phyloP scores from a whole-genome alignment of 176 grass and related monocot species.

The Lolium multiflorum region DNA sequence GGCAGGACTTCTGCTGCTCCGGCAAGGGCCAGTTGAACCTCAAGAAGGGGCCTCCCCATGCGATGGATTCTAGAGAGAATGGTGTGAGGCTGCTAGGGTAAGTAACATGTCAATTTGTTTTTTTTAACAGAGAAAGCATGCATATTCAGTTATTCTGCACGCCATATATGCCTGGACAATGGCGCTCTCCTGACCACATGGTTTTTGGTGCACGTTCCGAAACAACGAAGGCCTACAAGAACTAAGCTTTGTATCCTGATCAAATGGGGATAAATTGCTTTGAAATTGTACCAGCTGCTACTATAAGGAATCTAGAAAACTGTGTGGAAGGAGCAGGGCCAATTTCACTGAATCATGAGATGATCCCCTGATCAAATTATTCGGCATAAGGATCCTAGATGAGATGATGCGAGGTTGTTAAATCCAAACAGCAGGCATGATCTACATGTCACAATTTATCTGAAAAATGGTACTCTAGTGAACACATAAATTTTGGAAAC shows the following conservation, averaged over 20 bases:
- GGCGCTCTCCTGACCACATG: neutral
- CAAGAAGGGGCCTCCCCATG: conserved; percentile 64
- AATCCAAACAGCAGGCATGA: too few relatives aligned
- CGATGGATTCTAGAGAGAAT: conserved; percentile 29
- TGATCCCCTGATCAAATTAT: neutral
- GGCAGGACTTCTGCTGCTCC: too few relatives aligned
- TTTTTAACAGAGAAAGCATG: neutral
- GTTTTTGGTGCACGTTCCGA: neutral
- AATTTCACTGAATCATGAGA: too few relatives aligned
- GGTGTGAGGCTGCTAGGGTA: neutral
- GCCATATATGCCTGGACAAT: neutral
- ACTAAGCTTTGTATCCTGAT: neutral
- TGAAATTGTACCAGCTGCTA: too few relatives aligned
- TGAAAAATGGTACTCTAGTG: too few relatives aligned
- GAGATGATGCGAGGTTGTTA: too few relatives aligned
- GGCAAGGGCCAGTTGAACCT: conserved; percentile 52
- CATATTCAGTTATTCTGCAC: neutral
- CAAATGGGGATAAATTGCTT: neutral
- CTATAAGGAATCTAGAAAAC: too few relatives aligned
- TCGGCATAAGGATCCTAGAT: too few relatives aligned
- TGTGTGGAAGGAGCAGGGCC: too few relatives aligned
- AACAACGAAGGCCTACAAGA: neutral
- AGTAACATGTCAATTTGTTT: too few relatives aligned
- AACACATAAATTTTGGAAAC: too few relatives aligned
- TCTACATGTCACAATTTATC: too few relatives aligned